Evolutionary conservation across 2,329 filamentous ascomycete species (phyloP).

Genomic region (Cladosporium sp.): DNA sequence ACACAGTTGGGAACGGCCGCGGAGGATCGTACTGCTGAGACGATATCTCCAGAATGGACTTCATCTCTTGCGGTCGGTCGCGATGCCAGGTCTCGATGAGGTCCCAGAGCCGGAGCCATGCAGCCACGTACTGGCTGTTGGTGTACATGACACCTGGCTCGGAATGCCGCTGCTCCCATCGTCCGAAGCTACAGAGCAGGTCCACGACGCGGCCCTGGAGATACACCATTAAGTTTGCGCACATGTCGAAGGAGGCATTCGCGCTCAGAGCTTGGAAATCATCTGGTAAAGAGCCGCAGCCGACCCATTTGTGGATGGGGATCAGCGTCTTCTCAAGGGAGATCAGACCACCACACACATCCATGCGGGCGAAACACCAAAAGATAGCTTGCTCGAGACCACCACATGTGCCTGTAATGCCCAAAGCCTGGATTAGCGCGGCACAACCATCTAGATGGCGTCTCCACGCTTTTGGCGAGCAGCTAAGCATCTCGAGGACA

Average conservation of each 20-base stretch:
- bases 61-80: slow-evolving; percentile 37
- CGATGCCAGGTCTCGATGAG: slow-evolving; percentile 39
- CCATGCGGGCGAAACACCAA: slow-evolving; percentile 62
- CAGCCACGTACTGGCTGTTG: slow-evolving; percentile 23
- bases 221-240: slow-evolving; percentile 63
- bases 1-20: slow-evolving; percentile 44
- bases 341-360: slow-evolving; percentile 59
- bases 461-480: slow-evolving; percentile 54
- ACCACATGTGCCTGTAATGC: slow-evolving; percentile 54
- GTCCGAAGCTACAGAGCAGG: slow-evolving; percentile 35
- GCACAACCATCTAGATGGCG: slow-evolving; percentile 61
- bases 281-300: slow-evolving; percentile 42
- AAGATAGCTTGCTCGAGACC: slow-evolving; percentile 58
- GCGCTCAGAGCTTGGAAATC: slow-evolving; percentile 42
- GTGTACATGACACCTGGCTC: slow-evolving; percentile 34
- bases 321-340: slow-evolving; percentile 55
- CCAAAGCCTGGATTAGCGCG: slow-evolving; percentile 53
- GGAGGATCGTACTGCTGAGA: slow-evolving; percentile 24
- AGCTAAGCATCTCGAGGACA: slow-evolving; percentile 54
- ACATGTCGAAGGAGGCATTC: slow-evolving; percentile 51
- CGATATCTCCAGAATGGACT: slow-evolving; percentile 39
- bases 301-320: slow-evolving; percentile 53
- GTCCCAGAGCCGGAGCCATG: slow-evolving; percentile 39
- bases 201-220: slow-evolving; percentile 52
- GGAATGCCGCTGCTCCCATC: slow-evolving; percentile 34